Base-by-base conservation (phyloP, 163 green algal species). In the Scenedesmus sp. region DNA sequence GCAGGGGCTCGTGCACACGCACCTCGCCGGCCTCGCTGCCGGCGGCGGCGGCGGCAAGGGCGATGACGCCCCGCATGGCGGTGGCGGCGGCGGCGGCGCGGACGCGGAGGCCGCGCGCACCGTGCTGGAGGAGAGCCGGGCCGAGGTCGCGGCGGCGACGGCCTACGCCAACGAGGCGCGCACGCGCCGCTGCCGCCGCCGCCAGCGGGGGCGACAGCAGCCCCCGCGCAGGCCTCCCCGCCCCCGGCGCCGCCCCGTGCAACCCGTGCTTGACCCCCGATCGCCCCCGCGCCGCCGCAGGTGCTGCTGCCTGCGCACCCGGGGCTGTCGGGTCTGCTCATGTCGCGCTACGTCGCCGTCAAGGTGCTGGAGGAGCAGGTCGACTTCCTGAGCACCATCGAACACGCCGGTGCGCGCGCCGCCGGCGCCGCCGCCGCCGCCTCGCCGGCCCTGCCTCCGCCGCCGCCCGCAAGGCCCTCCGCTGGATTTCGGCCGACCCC, bases 281-380 rank as follows among this genome's bases (percentile, higher is more conserved):
- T n/a, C n/a, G n/a, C n/a, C n/a, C n/a, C n/a, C n/a, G n/a, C 39
- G 39, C 39, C 39, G 7, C 39, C 39, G 47, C 67, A 76, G 67
- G 67, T 56, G n/a, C 36, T 77, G 70, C 45, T 77, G 56, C 70
- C 70, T 13, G 34, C 29, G 33, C 69, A 77, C 51, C 33, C 69
- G 7, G 22, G 15, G n/a, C 29, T 67, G 3, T 36, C 34, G 6
- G 2, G 22, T 0, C 36, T 62, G 70, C 70, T 77, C 14, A 67
- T 67, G 70, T 60, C 53, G 2, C 33, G 34, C n/a, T 29, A 60
- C 24, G 56, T 67, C 36, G 34, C 70, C 14, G 44, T 77, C 11
- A 11, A 58, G 3, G 44, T 77, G 11, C 26, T 77, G 26, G 54
- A 77, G n/a, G 54, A 69, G 54, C 70, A 77, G 70, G 24, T 58